Conservation (phyloP, 345 rosid species). For the Citrus reticulata region DNA sequence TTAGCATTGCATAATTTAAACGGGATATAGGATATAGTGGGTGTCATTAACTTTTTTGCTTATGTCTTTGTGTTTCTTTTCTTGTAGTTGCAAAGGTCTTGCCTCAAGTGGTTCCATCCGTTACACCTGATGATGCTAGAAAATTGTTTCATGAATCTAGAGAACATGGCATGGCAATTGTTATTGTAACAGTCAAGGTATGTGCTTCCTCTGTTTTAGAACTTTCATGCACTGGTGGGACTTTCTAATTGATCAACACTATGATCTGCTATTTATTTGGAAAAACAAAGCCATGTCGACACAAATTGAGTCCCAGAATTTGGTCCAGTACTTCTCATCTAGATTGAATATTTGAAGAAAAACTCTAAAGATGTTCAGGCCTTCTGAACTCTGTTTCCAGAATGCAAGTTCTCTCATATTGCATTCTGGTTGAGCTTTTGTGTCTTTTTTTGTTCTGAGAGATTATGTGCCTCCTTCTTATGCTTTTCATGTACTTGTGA, state of each 20-base stretch:
- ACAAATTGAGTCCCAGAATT: background rate
- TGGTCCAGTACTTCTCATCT: background rate
- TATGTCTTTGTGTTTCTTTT: background rate
- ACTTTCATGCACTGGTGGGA: background rate
- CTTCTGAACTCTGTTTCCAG: background rate
- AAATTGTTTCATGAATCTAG: constrained; percentile 23
- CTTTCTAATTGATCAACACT: background rate
- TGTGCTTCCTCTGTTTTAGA: background rate
- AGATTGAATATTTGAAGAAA: background rate
- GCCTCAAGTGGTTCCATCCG: constrained; percentile 31
- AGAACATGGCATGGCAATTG: constrained; percentile 27
- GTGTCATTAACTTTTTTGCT: background rate
- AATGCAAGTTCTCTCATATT: background rate
- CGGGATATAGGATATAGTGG: background rate
- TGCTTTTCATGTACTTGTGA: background rate
- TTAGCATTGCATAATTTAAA: background rate
- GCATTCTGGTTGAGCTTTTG: background rate
- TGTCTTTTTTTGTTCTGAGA: background rate
- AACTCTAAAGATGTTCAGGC: background rate
- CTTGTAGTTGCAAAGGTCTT: constrained; percentile 26
- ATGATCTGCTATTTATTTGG: background rate
- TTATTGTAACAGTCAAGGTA: constrained; percentile 34
- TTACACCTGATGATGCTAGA: constrained; percentile 30
- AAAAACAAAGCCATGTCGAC: background rate
- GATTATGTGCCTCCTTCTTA: background rate